Base-by-base conservation (phyloP, 2,329 filamentous ascomycete genomes). In the Ascochyta pisi region DNA sequence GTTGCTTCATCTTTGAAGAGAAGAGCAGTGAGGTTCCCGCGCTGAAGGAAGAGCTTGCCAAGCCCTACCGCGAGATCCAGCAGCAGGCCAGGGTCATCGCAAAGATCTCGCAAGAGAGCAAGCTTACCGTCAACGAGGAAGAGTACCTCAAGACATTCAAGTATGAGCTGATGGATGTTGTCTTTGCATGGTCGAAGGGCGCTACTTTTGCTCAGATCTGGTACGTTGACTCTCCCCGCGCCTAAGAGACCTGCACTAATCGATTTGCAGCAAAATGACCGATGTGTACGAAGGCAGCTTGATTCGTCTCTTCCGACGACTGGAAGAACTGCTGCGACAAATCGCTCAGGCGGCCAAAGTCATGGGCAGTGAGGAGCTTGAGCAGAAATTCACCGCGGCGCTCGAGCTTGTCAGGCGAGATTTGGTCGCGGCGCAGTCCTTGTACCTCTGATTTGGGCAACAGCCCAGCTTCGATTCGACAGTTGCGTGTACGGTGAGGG, bases 1-100 rank as follows among this genome's bases (percentile, higher is more conserved):
- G 91, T 67, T 93, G 91, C 71, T 98, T 99, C 79, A 95, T 99
- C 63, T 97, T 98, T 65, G 96, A 99, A 72, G 95, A 99, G 79
- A 96, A 96, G 82, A 88, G 91, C 43, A 90, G 94, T 67, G 87
- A 93, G 12, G 81, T 86, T 3, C 84, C 86, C 13, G 67, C 78
- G 6, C 81, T 97, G 44, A 89, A 89, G 68, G 92, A 97, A 65
- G 91, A 96, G 59, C 83, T 98, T 29, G 85, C 86, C 52, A 96
- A 96, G 79, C 91, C 92, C 15, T 95, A 87, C 74, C 85, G 89
- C 45, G 91, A 96, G 73, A 90, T 99, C 35, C 90, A 96, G 74
- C 85, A 88, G 22, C 92, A 96, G 78, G 95, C 95, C 9, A 84
- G 90, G 59, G 86, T 90, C 47, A 88, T 99, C 58, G 95, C 94